These are phyloP conservation scores for Ophiognomonia clavigignenti-juglandacearum DNA, from an alignment of 2,329 filamentous ascomycete genomes.

Conservation along the genomic window DNA sequence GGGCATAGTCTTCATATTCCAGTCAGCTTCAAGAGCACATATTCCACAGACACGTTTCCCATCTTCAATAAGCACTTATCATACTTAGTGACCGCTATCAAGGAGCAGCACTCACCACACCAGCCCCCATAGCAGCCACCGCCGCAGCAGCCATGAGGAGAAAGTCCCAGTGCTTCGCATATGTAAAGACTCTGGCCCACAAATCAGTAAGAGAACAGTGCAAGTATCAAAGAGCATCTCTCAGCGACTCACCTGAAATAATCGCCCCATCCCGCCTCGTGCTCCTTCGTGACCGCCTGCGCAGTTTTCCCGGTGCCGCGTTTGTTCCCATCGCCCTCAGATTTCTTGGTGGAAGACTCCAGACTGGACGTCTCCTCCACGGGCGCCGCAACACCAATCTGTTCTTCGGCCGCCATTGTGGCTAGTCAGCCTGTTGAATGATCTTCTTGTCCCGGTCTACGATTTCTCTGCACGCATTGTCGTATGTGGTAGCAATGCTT, in stretches of 20 bases:
- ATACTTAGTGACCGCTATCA: no score
- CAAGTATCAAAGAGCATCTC: neutral
- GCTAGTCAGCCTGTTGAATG: no score
- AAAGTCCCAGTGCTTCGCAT: conserved; percentile 49
- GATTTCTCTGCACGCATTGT: no score
- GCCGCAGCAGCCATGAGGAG: conserved; percentile 40
- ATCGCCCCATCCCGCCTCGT: conserved; percentile 12
- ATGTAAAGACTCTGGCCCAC: conserved; percentile 37
- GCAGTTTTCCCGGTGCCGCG: no score
- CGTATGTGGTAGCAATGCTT: no score
- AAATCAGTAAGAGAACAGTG: neutral
- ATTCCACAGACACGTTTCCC: neutral
- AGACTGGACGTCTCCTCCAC: neutral
- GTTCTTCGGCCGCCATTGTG: no score
- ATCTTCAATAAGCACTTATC: neutral
- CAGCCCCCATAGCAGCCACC: conserved; percentile 46
- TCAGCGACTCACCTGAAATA: conserved; percentile 6
- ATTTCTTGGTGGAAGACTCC: neutral
- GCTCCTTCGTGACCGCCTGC: neutral
- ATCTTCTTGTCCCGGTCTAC: no score
- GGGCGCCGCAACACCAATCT: neutral
- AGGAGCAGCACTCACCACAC: conserved; percentile 25
- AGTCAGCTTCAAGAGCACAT: neutral
- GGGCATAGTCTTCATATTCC: conserved; percentile 40
- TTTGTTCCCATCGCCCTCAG: no score